phyloP scores from a whole-genome alignment of 116 monocot species.

The Iris pallida region DNA sequence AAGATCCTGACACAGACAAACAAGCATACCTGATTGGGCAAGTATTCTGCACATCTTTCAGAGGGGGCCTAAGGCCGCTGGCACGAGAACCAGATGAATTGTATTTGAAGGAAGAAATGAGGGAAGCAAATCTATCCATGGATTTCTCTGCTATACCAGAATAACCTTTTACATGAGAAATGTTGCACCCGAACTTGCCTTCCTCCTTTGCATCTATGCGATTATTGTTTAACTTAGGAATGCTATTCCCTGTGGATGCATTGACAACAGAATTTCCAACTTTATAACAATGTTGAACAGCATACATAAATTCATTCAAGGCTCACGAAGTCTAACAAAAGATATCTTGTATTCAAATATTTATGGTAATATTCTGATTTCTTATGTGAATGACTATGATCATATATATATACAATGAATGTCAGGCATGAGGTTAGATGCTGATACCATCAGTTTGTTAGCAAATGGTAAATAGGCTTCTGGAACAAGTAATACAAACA shows the following conservation, averaged over 20 bases:
- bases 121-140: conserved; percentile 73
- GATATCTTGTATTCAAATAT: not conserved
- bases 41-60: conserved; percentile 65
- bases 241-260: not conserved
- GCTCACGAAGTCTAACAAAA: not conserved
- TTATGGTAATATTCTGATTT: not conserved
- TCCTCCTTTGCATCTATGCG: conserved; percentile 11
- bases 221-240: conserved; percentile 2
- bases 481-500: too few relatives aligned
- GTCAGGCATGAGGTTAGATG: too few relatives aligned
- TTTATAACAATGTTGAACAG: not conserved
- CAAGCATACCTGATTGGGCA: conserved; percentile 30
- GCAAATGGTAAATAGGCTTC: too few relatives aligned
- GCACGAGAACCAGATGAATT: conserved; percentile 78
- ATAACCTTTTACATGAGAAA: conserved; percentile 75
- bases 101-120: conserved; percentile 71
- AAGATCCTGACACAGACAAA: not conserved
- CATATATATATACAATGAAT: not conserved
- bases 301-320: not conserved
- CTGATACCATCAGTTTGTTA: too few relatives aligned
- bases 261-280: not conserved
- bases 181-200: conserved; percentile 60
- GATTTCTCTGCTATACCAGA: conserved; percentile 87
- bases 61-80: conserved; percentile 83
- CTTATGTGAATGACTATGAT: not conserved